A percentile compares a stretch with the other conserved stretches of the same genome.
Evolutionary conservation across 345 rosid species (phyloP).

Genomic region (Conringia planisiliqua): DNA sequence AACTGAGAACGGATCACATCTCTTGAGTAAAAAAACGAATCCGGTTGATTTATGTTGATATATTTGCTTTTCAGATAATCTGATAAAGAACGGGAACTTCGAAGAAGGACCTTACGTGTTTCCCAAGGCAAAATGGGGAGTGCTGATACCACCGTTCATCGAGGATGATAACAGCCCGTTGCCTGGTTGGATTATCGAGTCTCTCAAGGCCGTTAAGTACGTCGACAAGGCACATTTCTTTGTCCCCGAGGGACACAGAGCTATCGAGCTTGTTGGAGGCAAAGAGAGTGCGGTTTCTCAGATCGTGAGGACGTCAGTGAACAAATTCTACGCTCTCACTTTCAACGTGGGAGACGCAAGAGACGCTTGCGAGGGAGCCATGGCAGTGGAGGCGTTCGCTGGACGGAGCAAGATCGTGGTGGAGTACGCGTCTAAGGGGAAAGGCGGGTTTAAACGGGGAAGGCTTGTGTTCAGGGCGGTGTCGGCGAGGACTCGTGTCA

Average conservation of each 20-base stretch:
- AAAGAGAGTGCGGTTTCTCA: constrained; percentile 76
- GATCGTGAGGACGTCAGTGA: constrained; percentile 39
- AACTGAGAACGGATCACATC: not conserved
- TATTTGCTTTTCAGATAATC: constrained; percentile 36
- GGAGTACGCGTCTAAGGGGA: constrained; percentile 55
- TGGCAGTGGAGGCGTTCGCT: constrained; percentile 67
- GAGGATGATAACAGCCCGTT: constrained; percentile 68
- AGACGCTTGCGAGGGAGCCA: constrained; percentile 54
- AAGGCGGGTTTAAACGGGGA: constrained; percentile 53
- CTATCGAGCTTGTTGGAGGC: constrained; percentile 69
- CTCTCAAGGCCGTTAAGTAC: constrained; percentile 77
- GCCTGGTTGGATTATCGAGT: constrained; percentile 80
- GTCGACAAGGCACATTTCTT: constrained; percentile 54
- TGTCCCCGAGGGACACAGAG: constrained; percentile 55
- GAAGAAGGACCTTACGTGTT: constrained; percentile 73
- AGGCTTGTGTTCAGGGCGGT: constrained; percentile 52
- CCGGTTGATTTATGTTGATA: not conserved
- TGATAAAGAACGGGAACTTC: constrained; percentile 66
- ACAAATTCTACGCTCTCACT: constrained; percentile 50
- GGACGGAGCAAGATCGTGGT: constrained; percentile 42
- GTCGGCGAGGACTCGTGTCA: constrained; percentile 47
- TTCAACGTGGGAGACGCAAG: constrained; percentile 60
- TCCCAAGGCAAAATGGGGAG: constrained; percentile 54
- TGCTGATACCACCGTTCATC: constrained; percentile 61
- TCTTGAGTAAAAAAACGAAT: not conserved